phyloP scores from a whole-genome alignment of 2,329 filamentous ascomycete genomes.

The Aspergillus glaucus region DNA sequence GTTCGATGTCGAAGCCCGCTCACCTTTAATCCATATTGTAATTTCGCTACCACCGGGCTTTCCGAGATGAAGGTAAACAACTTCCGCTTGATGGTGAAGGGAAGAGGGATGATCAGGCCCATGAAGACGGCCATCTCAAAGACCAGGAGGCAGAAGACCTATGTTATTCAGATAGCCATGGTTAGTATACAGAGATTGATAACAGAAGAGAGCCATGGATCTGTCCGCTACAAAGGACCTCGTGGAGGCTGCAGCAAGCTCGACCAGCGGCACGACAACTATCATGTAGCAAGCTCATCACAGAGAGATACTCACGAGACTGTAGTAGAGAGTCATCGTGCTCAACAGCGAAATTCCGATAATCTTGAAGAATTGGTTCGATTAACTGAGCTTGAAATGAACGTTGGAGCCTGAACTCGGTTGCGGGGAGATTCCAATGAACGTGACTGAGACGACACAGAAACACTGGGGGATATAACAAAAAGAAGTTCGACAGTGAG shows the following conservation, averaged over 20 bases:
- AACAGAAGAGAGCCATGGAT: too few species aligned
- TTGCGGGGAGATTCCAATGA: not conserved
- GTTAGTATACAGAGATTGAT: not conserved
- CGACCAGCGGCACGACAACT: too few species aligned
- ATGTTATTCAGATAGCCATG: constrained; percentile 3
- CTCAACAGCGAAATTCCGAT: not conserved
- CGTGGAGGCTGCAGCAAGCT: not conserved
- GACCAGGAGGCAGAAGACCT: constrained; percentile 47
- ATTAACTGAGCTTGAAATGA: constrained; percentile 36
- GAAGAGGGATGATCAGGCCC: constrained; percentile 65
- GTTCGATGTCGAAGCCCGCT: constrained; percentile 1
- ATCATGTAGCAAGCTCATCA: too few species aligned
- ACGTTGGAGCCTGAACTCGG: constrained; percentile 54
- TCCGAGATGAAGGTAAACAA: constrained; percentile 96
- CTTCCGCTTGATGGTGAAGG: constrained; percentile 76
- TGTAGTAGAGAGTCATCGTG: constrained; percentile 66
- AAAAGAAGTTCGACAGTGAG: not conserved
- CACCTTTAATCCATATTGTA: constrained; percentile 94
- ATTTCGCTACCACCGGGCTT: constrained; percentile 74
- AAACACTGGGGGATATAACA: not conserved
- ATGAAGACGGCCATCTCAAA: constrained; percentile 47
- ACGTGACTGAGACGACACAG: not conserved
- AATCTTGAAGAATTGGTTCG: not conserved
- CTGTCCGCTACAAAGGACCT: not conserved
- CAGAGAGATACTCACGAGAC: constrained; percentile 46